These are phyloP conservation scores for Citrullus amarus DNA, from an alignment of 306 rosid genomes.

Conservation along the genomic window DNA sequence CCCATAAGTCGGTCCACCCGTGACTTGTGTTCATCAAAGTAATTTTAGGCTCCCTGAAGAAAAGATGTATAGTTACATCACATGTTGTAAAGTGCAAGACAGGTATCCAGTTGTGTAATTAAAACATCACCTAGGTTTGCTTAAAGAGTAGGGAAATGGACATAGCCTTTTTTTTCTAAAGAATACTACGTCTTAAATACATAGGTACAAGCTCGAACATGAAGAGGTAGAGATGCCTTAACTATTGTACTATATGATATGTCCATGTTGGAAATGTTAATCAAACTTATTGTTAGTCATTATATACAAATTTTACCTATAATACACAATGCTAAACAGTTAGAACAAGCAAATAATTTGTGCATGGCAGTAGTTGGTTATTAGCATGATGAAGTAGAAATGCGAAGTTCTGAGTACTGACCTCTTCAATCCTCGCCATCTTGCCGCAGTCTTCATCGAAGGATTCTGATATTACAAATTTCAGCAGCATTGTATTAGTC, in stretches of 20 bases:
- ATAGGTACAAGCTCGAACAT: not conserved
- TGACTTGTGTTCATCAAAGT: not conserved
- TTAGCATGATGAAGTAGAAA: not conserved
- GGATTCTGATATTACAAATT: not conserved
- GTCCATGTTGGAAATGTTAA: not conserved
- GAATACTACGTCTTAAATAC: not conserved
- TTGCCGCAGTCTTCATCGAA: not conserved
- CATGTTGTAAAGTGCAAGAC: not conserved
- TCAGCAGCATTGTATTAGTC: conserved; percentile 15
- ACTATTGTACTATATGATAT: not conserved
- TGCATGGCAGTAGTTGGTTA: not conserved
- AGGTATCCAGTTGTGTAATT: not conserved
- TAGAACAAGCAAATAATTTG: not conserved
- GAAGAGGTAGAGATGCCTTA: not conserved
- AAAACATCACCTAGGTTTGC: not conserved
- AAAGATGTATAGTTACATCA: not conserved
- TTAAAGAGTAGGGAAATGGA: not conserved
- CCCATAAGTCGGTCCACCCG: not conserved
- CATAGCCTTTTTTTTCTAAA: not conserved
- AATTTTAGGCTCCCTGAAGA: not conserved
- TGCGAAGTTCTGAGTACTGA: not conserved
- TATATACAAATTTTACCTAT: not conserved
- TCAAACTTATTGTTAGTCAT: not conserved
- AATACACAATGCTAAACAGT: not conserved
- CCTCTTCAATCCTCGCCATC: not conserved